phyloP scores from a whole-genome alignment of 2,329 filamentous ascomycete species.

The Aspergillus pseudoviridinutans region DNA sequence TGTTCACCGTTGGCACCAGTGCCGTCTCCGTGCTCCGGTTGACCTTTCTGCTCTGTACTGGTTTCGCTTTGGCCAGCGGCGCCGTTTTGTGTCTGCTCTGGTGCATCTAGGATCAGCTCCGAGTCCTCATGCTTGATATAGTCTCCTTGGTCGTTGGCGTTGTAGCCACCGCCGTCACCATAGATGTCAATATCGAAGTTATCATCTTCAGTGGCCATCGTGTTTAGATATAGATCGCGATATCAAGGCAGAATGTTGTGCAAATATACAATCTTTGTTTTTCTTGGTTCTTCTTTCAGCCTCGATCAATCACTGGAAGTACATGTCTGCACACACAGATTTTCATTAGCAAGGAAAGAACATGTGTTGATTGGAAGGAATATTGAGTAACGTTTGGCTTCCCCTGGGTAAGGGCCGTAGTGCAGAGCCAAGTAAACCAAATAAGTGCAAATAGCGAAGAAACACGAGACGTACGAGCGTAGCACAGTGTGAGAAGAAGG shows the following conservation, averaged over 20 bases:
- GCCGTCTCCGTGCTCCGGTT: constrained; percentile 23
- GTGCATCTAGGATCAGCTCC: constrained; percentile 37
- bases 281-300: constrained; percentile 21
- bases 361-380: not conserved
- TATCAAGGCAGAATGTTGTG: constrained; percentile 28
- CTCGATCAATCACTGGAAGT: constrained; percentile 36
- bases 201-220: constrained; percentile 58
- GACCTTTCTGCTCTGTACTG: constrained; percentile 16
- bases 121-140: constrained; percentile 37
- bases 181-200: constrained; percentile 71
- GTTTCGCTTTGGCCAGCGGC: constrained; percentile 13
- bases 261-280: constrained; percentile 37
- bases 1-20: constrained; percentile 23
- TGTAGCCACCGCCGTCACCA: constrained; percentile 53
- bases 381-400: not conserved
- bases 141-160: constrained; percentile 46
- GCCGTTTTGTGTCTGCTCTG: constrained; percentile 30
- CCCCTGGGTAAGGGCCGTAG: not conserved
- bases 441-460: constrained; percentile 3
- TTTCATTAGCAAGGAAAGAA: constrained; percentile 37
- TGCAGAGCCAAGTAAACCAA: not conserved
- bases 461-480: constrained; percentile 12
- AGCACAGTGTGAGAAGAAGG: constrained; percentile 17
- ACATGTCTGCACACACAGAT: constrained; percentile 40
- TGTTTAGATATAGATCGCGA: constrained; percentile 26